Evolutionary conservation across 257 asterid genomes (phyloP).

Genomic region (Linderniella brevidens): DNA sequence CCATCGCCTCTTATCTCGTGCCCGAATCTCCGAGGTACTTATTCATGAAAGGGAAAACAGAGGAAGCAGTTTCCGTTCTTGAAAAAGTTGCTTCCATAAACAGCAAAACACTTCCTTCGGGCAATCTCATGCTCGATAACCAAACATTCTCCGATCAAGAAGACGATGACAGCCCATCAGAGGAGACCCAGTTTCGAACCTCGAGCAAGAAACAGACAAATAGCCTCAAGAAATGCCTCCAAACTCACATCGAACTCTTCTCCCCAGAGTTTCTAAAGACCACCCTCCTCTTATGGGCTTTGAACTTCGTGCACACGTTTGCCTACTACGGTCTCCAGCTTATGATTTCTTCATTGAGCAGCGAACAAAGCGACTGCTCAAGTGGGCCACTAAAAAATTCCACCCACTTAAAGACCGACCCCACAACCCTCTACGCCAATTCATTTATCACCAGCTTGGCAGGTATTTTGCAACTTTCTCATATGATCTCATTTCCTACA

Average conservation of each 20-base stretch:
- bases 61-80: slow-evolving; percentile 27
- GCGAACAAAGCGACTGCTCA: slow-evolving; percentile 15
- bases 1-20: slow-evolving; percentile 23
- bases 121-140: slow-evolving; percentile 26
- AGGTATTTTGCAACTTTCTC: slow-evolving; percentile 16
- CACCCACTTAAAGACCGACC: background rate
- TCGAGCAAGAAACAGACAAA: background rate
- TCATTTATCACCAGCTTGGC: slow-evolving; percentile 32
- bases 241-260: slow-evolving; percentile 15
- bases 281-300: slow-evolving; percentile 32
- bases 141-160: slow-evolving; percentile 7
- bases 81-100: slow-evolving; percentile 27
- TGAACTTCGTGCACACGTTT: slow-evolving; percentile 29
- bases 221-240: slow-evolving; percentile 14
- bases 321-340: slow-evolving; percentile 28
- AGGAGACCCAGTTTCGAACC: slow-evolving; percentile 17
- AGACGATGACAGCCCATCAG: slow-evolving; percentile 14
- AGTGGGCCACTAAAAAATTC: background rate
- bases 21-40: slow-evolving; percentile 56
- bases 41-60: slow-evolving; percentile 24
- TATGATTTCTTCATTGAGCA: slow-evolving; percentile 32
- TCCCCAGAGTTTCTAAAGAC: slow-evolving; percentile 22
- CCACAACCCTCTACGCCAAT: slow-evolving; percentile 23
- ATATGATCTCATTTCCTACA: background rate
- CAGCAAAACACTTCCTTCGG: slow-evolving; percentile 29